A percentile compares a stretch with the other conserved stretches of the same genome.
These are phyloP conservation scores for Zizania palustris DNA, from an alignment of 202 grass and related monocot genomes.

Conservation along the genomic window DNA sequence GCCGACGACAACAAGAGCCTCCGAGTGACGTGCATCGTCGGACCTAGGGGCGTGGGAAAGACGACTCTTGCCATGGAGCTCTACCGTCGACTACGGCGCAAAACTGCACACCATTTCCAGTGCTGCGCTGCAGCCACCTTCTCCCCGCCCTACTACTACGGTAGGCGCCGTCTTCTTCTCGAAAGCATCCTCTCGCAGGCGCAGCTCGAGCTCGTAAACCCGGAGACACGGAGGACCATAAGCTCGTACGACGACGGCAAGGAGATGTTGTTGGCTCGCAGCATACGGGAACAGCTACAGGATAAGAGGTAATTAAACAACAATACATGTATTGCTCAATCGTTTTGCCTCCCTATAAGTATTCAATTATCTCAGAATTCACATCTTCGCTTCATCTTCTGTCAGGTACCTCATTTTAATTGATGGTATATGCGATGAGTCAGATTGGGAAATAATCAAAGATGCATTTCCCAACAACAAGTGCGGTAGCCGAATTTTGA, in stretches of 20 bases:
- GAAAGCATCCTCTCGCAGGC: neutral
- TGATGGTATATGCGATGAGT: neutral
- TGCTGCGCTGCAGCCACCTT: neutral
- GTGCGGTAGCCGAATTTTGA: neutral
- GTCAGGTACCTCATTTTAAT: conserved; percentile 16
- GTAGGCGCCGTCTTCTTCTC: neutral
- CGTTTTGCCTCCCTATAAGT: no score
- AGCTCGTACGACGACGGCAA: no score
- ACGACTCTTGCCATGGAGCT: conserved; percentile 11
- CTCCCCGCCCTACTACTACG: neutral
- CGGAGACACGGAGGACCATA: no score
- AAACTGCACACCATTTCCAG: neutral
- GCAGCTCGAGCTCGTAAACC: neutral
- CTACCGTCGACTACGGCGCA: neutral
- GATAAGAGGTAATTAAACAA: neutral
- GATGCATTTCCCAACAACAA: neutral
- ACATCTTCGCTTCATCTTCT: neutral
- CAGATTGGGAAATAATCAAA: conserved; percentile 1
- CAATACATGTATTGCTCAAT: neutral
- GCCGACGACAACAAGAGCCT: neutral
- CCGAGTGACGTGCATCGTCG: neutral
- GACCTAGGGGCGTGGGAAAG: neutral
- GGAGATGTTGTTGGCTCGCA: neutral
- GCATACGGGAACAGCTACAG: neutral
- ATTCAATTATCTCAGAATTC: neutral